phyloP scores from a whole-genome alignment of 2,329 filamentous ascomycete genomes.

The Beauveria asiatica region DNA sequence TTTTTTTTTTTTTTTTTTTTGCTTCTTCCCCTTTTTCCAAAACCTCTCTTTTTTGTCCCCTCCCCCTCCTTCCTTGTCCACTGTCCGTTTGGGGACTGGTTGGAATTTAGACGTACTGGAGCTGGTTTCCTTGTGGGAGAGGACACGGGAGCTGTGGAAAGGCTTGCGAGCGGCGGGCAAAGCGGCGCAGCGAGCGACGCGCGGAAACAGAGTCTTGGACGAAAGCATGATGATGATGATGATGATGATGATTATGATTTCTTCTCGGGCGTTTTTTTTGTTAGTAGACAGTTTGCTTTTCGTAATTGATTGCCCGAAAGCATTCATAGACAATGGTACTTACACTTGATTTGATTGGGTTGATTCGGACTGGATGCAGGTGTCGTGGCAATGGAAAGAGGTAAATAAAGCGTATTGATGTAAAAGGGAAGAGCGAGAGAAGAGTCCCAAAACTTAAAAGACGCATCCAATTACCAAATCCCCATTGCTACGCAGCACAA shows the following conservation, averaged over 20 bases:
- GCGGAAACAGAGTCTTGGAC: slow-evolving; percentile 1
- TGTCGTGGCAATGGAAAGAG: neutral
- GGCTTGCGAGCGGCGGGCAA: neutral
- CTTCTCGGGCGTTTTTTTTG: neutral
- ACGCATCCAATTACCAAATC: slow-evolving; percentile 4
- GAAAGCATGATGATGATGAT: neutral
- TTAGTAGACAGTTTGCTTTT: neutral
- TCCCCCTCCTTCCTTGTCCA: no score
- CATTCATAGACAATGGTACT: no score
- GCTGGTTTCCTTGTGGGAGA: slow-evolving; percentile 11
- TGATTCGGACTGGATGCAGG: neutral
- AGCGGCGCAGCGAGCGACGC: neutral
- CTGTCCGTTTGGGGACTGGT: neutral
- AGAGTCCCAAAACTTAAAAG: neutral
- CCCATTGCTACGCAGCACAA: neutral
- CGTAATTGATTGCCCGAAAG: neutral
- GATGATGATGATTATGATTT: no score
- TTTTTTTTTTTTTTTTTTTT: neutral
- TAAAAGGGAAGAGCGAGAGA: neutral
- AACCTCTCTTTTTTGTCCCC: fast-evolving
- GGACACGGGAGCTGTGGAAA: neutral
- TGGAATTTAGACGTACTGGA: neutral
- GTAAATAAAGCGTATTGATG: neutral
- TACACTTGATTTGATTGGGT: neutral
- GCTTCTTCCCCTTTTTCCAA: no score